These are phyloP conservation scores for Tylopilus subfusipes DNA, from an alignment of 768 basidiomycete species.

Conservation along the genomic window DNA sequence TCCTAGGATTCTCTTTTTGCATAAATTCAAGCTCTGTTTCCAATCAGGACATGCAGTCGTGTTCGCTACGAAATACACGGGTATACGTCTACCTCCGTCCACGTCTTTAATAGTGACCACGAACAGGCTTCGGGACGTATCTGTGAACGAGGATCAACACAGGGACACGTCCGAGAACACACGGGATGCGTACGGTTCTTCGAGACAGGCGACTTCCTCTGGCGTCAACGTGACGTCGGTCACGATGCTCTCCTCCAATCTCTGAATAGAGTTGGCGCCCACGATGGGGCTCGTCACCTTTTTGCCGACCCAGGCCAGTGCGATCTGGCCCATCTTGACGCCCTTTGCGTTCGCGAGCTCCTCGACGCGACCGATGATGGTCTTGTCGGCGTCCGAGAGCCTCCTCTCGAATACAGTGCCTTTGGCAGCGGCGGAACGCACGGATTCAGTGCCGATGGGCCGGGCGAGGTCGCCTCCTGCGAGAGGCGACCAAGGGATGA, in stretches of 20 bases:
- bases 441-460: conserved; percentile 29
- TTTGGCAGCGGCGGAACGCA: conserved; percentile 9
- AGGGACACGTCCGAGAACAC: background rate
- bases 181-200: conserved; percentile 23
- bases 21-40: conserved; percentile 7
- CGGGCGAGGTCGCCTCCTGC: conserved; percentile 38
- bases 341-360: conserved; percentile 40
- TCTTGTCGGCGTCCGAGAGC: conserved; percentile 28
- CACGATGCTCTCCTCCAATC: conserved; percentile 31
- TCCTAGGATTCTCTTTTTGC: conserved; percentile 5
- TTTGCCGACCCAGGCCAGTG: conserved; percentile 38
- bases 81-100: background rate
- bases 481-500: conserved; percentile 52
- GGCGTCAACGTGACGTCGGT: conserved; percentile 21
- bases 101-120: conserved; percentile 10
- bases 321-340: conserved; percentile 44
- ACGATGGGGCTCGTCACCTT: conserved; percentile 47
- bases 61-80: conserved; percentile 2
- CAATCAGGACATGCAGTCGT: background rate
- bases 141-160: conserved; percentile 5
- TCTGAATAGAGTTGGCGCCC: conserved; percentile 34
- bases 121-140: conserved; percentile 20
- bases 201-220: conserved; percentile 32
- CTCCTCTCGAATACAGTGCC: conserved; percentile 26
- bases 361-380: conserved; percentile 27